These are phyloP conservation scores for Inga laurina DNA, from an alignment of 306 rosid genomes.

Conservation along the genomic window DNA sequence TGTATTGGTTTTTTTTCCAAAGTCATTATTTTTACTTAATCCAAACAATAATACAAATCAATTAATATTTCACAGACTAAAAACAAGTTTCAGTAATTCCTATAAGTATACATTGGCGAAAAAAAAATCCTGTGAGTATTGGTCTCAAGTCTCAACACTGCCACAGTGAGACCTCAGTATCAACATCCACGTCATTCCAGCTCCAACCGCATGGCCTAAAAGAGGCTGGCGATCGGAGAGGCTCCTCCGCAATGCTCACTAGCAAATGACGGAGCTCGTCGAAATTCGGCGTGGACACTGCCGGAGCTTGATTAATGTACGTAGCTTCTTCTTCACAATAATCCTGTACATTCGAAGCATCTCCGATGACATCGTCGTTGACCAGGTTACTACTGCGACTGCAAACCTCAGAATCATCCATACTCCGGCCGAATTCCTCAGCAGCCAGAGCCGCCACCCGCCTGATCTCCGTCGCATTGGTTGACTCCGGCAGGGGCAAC, in stretches of 20 bases:
- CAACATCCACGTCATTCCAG: slow-evolving; percentile 35
- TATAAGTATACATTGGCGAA: neutral
- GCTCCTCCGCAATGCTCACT: slow-evolving; percentile 54
- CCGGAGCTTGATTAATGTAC: neutral
- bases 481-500: slow-evolving; percentile 48
- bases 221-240: slow-evolving; percentile 50
- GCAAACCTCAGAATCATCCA: slow-evolving; percentile 24
- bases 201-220: neutral
- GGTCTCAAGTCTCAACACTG: neutral
- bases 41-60: neutral
- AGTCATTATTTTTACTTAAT: no score
- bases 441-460: slow-evolving; percentile 68
- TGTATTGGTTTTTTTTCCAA: neutral
- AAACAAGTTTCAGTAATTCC: neutral
- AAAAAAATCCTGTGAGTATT: neutral
- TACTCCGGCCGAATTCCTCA: slow-evolving; percentile 10
- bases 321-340: neutral
- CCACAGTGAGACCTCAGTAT: slow-evolving; percentile 55
- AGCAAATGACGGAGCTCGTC: slow-evolving; percentile 44
- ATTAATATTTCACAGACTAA: neutral
- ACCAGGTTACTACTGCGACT: neutral
- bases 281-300: slow-evolving; percentile 14
- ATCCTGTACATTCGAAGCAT: neutral
- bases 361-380: neutral
- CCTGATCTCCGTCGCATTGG: slow-evolving; percentile 46